Evolutionary conservation across 345 rosid genomes (phyloP).

Genomic region (Bretschneidera sinensis): DNA sequence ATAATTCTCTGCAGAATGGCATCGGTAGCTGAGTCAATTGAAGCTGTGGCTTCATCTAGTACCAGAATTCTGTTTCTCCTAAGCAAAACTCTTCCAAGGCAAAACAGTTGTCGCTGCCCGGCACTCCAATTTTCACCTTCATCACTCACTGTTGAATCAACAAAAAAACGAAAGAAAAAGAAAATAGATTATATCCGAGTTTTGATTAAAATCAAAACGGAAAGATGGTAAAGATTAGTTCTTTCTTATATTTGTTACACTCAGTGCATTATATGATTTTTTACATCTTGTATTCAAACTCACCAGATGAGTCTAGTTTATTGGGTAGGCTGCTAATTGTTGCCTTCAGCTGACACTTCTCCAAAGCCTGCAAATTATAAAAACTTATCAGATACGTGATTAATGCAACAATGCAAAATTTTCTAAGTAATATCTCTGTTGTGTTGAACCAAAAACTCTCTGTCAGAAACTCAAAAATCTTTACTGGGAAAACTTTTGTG

Average conservation of each 20-base stretch:
- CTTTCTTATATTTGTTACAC: not conserved
- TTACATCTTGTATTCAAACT: constrained; percentile 3
- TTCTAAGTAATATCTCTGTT: not conserved
- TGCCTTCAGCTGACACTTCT: constrained; percentile 71
- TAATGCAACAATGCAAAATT: no score
- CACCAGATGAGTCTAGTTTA: constrained; percentile 63
- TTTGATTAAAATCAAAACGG: no score
- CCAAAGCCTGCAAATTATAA: constrained; percentile 43
- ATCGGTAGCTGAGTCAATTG: constrained; percentile 68
- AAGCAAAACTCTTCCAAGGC: constrained; percentile 66
- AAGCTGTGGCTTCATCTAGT: constrained; percentile 70
- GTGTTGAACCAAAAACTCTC: not conserved
- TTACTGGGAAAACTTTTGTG: not conserved
- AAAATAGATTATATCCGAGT: not conserved
- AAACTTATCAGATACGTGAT: constrained; percentile 2
- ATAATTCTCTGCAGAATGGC: constrained; percentile 62
- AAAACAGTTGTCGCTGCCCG: constrained; percentile 72
- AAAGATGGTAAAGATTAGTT: no score
- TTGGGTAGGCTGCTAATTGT: constrained; percentile 52
- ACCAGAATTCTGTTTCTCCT: constrained; percentile 62
- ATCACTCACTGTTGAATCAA: constrained; percentile 44
- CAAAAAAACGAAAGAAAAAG: constrained; percentile 3
- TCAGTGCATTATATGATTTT: no score
- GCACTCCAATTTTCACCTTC: constrained; percentile 90
- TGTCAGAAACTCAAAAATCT: not conserved